These are phyloP conservation scores for Torulaspora indica DNA, from an alignment of 805 yeast genomes.

Conservation along the genomic window DNA sequence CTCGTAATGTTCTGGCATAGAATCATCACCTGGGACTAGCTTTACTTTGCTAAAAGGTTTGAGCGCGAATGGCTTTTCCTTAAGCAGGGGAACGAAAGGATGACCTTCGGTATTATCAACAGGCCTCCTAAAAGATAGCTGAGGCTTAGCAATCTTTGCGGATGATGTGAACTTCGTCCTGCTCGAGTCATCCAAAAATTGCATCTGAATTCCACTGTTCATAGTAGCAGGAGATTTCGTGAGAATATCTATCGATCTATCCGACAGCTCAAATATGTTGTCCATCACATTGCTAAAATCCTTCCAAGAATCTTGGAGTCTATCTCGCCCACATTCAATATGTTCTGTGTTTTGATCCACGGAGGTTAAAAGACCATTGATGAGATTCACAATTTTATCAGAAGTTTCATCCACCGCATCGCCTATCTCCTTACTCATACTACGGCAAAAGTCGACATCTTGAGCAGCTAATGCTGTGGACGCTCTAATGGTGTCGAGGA, in stretches of 20 bases:
- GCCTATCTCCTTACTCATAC: slow-evolving; percentile 50
- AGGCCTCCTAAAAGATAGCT: slow-evolving; percentile 48
- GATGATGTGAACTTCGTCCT: slow-evolving; percentile 18
- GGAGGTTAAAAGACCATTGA: slow-evolving; percentile 44
- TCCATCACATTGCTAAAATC: slow-evolving; percentile 61
- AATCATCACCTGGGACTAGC: slow-evolving; percentile 38
- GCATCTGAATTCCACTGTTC: slow-evolving; percentile 27
- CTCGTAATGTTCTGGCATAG: slow-evolving; percentile 54
- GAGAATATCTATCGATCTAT: slow-evolving; percentile 54
- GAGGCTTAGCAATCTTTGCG: slow-evolving; percentile 59
- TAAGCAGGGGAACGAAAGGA: slow-evolving; percentile 76
- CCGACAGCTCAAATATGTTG: slow-evolving; percentile 68
- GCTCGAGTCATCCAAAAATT: slow-evolving; percentile 48
- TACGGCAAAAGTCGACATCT: slow-evolving; percentile 71
- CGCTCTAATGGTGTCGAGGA: slow-evolving; percentile 47
- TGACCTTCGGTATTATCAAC: slow-evolving; percentile 63
- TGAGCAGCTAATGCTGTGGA: slow-evolving; percentile 68
- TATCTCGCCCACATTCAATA: slow-evolving; percentile 39
- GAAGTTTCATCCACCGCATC: slow-evolving; percentile 41
- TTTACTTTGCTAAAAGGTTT: slow-evolving; percentile 48
- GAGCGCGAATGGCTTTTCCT: slow-evolving; percentile 66
- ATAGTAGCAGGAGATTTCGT: slow-evolving; percentile 24
- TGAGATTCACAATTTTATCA: slow-evolving; percentile 40
- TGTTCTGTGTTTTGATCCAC: slow-evolving; percentile 34
- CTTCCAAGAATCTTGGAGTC: slow-evolving; percentile 54